A percentile compares a stretch with the other conserved stretches of the same genome.
phyloP scores from a whole-genome alignment of 495 filamentous ascomycete genomes.

The Lophiostoma macrostomum region DNA sequence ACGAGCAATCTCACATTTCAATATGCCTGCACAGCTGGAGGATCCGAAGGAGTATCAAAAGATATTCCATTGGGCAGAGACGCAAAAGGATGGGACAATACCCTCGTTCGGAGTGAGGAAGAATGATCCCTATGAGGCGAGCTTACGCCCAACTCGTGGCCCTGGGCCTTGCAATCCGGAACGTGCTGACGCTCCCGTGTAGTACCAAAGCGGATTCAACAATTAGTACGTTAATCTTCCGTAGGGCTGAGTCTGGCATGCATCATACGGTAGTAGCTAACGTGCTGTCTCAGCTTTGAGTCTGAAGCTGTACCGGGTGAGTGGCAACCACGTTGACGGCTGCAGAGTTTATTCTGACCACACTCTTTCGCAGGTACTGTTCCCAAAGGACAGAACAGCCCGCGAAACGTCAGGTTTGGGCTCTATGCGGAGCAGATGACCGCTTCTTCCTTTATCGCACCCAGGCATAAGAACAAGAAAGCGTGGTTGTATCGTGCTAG shows the following conservation, averaged over 20 bases:
- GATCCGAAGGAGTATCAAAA: slow-evolving; percentile 50
- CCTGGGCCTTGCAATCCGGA: not conserved
- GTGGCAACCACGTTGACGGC: not conserved
- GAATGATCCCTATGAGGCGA: slow-evolving; percentile 52
- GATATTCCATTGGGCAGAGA: slow-evolving; percentile 59
- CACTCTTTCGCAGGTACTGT: slow-evolving; percentile 37
- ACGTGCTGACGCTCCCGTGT: slow-evolving; percentile 27
- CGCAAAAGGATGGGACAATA: slow-evolving; percentile 44
- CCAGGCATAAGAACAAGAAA: slow-evolving; percentile 49
- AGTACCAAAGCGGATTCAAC: slow-evolving; percentile 56
- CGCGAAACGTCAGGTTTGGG: slow-evolving; percentile 48
- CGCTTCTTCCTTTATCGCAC: slow-evolving; percentile 49
- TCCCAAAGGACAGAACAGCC: slow-evolving; percentile 49
- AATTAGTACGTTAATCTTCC: slow-evolving; percentile 46
- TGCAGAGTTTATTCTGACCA: slow-evolving; percentile 17
- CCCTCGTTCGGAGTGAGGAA: slow-evolving; percentile 37
- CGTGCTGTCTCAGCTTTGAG: slow-evolving; percentile 14
- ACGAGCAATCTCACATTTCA: slow-evolving; percentile 1
- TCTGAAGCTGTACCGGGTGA: slow-evolving; percentile 49
- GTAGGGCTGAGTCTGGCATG: slow-evolving; percentile 6
- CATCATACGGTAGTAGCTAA: slow-evolving; percentile 5
- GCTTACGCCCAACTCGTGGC: slow-evolving; percentile 35
- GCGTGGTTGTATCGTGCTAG: slow-evolving; percentile 49
- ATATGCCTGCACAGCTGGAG: slow-evolving; percentile 18
- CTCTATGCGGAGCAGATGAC: slow-evolving; percentile 51